phyloP scores from a whole-genome alignment of 805 yeast species.

The Myxozyma vanderwaltii region DNA sequence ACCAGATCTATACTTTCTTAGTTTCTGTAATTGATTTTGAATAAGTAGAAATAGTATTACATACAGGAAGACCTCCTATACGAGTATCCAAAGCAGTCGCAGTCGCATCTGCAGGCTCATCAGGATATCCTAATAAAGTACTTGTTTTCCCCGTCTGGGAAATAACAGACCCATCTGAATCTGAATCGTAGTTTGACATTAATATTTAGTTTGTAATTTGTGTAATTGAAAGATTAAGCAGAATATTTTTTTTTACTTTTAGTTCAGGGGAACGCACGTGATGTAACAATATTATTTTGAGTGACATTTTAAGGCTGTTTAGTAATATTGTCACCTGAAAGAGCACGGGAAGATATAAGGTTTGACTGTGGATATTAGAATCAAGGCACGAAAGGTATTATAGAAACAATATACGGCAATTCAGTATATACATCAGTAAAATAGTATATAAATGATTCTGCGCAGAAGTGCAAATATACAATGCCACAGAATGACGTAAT shows the following conservation, averaged over 20 bases:
- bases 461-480: no score
- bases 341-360: no score
- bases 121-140: slow-evolving; percentile 44
- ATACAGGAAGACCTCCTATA: slow-evolving; percentile 71
- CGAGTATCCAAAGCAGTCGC: slow-evolving; percentile 58
- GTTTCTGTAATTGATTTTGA: no score
- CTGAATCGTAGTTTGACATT: slow-evolving; percentile 31
- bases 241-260: neutral
- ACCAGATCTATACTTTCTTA: slow-evolving; percentile 64
- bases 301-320: neutral
- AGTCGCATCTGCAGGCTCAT: slow-evolving; percentile 35
- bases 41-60: no score
- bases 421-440: no score
- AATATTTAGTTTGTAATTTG: no score
- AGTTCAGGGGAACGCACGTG: neutral
- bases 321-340: neutral
- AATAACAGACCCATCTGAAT: slow-evolving; percentile 22
- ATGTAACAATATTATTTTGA: no score
- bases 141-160: slow-evolving; percentile 35
- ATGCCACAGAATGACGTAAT: no score
- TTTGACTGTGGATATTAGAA: no score
- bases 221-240: neutral
- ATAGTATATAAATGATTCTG: no score
- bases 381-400: no score
- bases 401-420: no score